phyloP scores from a whole-genome alignment of 2,329 filamentous ascomycete genomes.

The Tympanopsis confertula region DNA sequence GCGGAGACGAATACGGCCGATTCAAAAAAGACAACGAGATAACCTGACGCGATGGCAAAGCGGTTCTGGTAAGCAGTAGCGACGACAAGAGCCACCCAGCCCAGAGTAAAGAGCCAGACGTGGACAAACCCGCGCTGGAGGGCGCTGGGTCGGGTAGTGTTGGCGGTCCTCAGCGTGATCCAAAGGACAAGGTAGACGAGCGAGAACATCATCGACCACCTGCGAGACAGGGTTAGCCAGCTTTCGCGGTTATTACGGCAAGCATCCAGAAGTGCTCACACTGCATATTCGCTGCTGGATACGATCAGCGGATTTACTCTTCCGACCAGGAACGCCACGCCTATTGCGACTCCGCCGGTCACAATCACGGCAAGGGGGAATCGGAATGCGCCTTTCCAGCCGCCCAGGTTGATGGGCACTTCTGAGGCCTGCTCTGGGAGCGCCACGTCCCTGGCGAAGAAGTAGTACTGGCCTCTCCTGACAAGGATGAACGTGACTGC shows the following conservation, averaged over 20 bases:
- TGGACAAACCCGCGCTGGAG: conserved; percentile 50
- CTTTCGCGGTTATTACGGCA: too few relatives aligned
- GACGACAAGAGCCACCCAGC: conserved; percentile 41
- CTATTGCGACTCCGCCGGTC: conserved; percentile 41
- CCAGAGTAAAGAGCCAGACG: conserved; percentile 46
- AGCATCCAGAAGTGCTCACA: conserved; percentile 51
- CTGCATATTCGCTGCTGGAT: conserved; percentile 51
- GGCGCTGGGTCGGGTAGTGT: conserved; percentile 49
- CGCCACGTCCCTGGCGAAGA: conserved; percentile 34
- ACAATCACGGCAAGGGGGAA: conserved; percentile 45
- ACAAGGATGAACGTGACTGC: conserved; percentile 38
- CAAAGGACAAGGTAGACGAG: conserved; percentile 48
- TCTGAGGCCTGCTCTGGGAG: neutral
- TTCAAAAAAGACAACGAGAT: conserved; percentile 50
- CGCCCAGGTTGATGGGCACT: conserved; percentile 11
- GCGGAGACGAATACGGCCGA: conserved; percentile 33
- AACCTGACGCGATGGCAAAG: conserved; percentile 42
- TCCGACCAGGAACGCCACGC: conserved; percentile 43
- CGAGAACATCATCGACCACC: conserved; percentile 12
- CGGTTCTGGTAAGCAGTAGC: conserved; percentile 45
- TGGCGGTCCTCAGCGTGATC: conserved; percentile 48
- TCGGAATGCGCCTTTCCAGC: conserved; percentile 50
- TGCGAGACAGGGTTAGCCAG: neutral
- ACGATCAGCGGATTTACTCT: conserved; percentile 54
- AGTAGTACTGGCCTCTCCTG: conserved; percentile 49